Base-by-base conservation (phyloP, 768 basidiomycete species). In the Holtermanniella nyarrowii region DNA sequence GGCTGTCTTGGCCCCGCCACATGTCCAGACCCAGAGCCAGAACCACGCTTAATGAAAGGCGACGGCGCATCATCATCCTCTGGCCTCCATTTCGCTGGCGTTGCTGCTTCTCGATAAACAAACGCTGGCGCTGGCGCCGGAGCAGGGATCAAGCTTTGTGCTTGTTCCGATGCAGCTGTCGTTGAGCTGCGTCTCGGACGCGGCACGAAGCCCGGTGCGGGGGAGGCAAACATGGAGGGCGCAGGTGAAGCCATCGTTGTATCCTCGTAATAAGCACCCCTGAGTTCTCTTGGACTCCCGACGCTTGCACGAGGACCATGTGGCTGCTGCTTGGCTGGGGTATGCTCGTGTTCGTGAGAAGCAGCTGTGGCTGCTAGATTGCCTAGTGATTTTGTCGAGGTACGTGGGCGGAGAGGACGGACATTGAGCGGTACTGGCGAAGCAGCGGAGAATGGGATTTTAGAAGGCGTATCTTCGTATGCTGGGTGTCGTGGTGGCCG, bases 81-180 rank as follows among this genome's bases (percentile, higher is more conserved):
- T 23, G 52, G 24, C 4, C 56, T 43, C 68, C 68, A 71, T 54
- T 69, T 71, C 18, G 66, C 68, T 3, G 70, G 70, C 10, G 70
- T 71, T 5, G 63, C 63, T 12, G 56, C 52, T 53, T 69, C 65
- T n/a, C 54, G 51, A 44, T 64, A 70, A 20, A 52, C 41, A 42
- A 54, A 70, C 3, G 53, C 60, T 11, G 68, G 59, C 11, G 59
- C 57, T 18, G 59, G 63, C 2, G 59, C 63, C 52, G 54, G 27
- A 3, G 59, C 60, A 11, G 60, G 57, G 20, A 62, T 20, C 3
- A 37, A 26, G 14, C 18, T 18, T 18, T 43, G 41, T 50, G 3
- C 47, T 26, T 11, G 44, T 40, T 1, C 48, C 26, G 27, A n/a
- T 53, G 41, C 3, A 24, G 25, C 14, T 12, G n/a, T 7, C 16